A percentile compares a stretch with the other conserved stretches of the same genome.
phyloP scores from a whole-genome alignment of 371 early-diverging fungal species.

The Catenaria anguillulae region DNA sequence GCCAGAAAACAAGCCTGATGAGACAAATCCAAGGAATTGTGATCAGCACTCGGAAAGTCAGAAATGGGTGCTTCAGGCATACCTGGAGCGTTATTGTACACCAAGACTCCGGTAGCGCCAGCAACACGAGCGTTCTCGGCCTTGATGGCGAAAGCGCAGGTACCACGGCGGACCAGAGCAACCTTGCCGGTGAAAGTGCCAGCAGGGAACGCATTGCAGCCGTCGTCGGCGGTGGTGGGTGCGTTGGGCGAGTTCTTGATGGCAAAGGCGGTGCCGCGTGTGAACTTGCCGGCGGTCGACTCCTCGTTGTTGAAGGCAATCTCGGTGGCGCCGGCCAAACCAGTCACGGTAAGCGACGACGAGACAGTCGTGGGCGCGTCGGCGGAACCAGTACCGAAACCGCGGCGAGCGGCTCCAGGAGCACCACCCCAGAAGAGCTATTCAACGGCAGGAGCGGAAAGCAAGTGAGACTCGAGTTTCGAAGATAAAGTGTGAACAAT shows the following conservation, averaged over 20 bases:
- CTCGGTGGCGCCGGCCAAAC: background rate
- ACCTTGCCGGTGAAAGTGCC: constrained; percentile 30
- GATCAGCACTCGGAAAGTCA: too few relatives aligned
- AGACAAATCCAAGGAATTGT: too few relatives aligned
- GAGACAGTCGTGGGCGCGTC: constrained; percentile 7
- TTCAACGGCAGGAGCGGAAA: too few relatives aligned
- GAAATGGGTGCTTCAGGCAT: too few relatives aligned
- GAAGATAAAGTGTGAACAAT: too few relatives aligned
- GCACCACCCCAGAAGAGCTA: constrained; percentile 5
- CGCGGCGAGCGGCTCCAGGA: constrained; percentile 8
- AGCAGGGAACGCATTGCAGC: background rate
- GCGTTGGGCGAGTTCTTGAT: background rate
- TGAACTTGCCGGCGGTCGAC: background rate
- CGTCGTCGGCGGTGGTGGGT: background rate
- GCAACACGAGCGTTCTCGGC: constrained; percentile 30
- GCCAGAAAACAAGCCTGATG: background rate
- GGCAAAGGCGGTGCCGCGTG: background rate
- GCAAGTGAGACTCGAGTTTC: too few relatives aligned
- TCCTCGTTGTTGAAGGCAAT: background rate
- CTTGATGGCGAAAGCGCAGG: constrained; percentile 28
- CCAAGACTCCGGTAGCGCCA: constrained; percentile 46
- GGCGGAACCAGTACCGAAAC: constrained; percentile 11
- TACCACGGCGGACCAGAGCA: constrained; percentile 43
- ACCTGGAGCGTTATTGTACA: constrained; percentile 25
- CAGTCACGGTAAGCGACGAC: background rate